Conservation (phyloP, 495 filamentous ascomycete genomes). For the Emericellopsis terricola region DNA sequence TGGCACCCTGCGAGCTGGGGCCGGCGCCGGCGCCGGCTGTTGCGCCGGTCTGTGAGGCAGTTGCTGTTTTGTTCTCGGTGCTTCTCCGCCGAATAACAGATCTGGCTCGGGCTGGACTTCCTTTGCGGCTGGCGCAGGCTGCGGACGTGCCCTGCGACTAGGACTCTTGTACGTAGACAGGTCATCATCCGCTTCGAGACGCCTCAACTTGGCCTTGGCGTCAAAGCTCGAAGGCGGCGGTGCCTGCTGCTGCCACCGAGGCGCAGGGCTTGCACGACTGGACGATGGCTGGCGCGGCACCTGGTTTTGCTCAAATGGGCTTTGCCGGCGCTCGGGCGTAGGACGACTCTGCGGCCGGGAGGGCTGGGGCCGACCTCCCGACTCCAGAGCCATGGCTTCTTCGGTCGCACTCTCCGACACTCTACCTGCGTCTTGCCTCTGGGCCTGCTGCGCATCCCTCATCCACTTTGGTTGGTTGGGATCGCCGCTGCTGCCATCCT, state of each 20-base stretch:
- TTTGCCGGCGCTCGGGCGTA: not conserved
- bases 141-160: slow-evolving; percentile 55
- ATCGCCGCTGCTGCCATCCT: slow-evolving; percentile 39
- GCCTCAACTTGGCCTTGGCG: slow-evolving; percentile 42
- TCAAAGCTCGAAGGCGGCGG: slow-evolving; percentile 22
- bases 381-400: slow-evolving; percentile 83
- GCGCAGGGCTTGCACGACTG: slow-evolving; percentile 8
- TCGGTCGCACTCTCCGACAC: slow-evolving; percentile 42
- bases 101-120: slow-evolving; percentile 33
- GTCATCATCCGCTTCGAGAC: slow-evolving; percentile 52
- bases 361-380: slow-evolving; percentile 24
- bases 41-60: slow-evolving; percentile 9
- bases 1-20: slow-evolving; percentile 11
- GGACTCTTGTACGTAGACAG: slow-evolving; percentile 81
- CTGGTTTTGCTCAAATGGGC: not conserved
- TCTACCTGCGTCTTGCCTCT: slow-evolving; percentile 4
- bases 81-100: slow-evolving; percentile 32
- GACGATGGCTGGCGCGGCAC: not conserved
- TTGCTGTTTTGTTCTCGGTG: slow-evolving; percentile 6
- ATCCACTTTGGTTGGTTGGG: slow-evolving; percentile 88
- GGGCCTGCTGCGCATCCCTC: slow-evolving; percentile 41
- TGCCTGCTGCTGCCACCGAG: slow-evolving; percentile 32
- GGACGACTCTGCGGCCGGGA: not conserved
- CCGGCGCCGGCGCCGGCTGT: slow-evolving; percentile 14
- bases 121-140: slow-evolving; percentile 25